Evolutionary conservation across 2,329 filamentous ascomycete species (phyloP), one percentile per base, ranked within the genome.

Genomic region (Fusarium duplospermum): DNA sequence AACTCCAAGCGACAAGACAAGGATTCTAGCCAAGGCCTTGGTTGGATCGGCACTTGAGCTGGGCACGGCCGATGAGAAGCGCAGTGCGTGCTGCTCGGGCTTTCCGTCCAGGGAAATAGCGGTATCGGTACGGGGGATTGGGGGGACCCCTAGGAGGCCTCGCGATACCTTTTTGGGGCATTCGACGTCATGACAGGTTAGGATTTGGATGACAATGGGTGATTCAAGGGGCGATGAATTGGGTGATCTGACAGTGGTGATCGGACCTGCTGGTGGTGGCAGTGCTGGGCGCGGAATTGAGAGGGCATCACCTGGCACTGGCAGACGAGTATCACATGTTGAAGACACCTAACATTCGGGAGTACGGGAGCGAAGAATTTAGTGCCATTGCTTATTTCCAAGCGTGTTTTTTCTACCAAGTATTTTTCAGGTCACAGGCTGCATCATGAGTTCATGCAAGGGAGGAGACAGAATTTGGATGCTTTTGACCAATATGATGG

Each of bases 21-120:
- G 42, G 52, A 27, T 57, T 54, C 31, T 11, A 24, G 38, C 35
- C n/a, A 29, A 54, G 42, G 56, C 64, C 58, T 54, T 68, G 71
- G 50, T 62, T 64, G 62, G 45, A 69, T 66, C 72, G 67, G 72
- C 64, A 68, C 29, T 42, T 63, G 67, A 27, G 59, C 6, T 50
- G 71, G 31, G 67, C 69, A 72, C 50, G 64, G 74, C 72, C 70
- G 70, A 72, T 60, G 64, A 56, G 61, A 74, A 62, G 66, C 66
- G 66, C n/a, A 62, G 40, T 42, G 50, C 16, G 13, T 22, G 14
- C 52, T 67, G 56, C 36, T 66, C 68, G 57, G 65, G n/a, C 50
- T 45, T 64, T 42, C 38, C 56, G 31, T 45, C 47, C 27, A 63
- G 62, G 61, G 67, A 70, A 73, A 70, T 62, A 59, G 71, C 75